Percentiles rank a stretch among this genome's conserved stretches.
Evolutionary conservation across 441 rosid genomes (phyloP).

Genomic region (Lepidium campestre): DNA sequence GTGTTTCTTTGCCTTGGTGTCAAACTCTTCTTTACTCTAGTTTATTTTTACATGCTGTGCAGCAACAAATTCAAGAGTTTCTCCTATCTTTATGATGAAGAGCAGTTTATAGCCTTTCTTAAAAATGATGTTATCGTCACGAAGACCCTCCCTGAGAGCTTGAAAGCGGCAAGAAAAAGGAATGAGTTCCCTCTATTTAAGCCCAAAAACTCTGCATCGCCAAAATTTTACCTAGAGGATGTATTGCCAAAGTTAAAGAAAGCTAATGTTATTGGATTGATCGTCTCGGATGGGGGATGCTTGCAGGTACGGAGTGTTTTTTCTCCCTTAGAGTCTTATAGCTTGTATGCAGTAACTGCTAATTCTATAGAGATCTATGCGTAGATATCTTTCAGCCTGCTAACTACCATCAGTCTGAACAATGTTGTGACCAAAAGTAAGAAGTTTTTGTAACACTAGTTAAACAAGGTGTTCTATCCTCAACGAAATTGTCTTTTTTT

Average conservation of each 20-base stretch:
- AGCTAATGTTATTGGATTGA: slow-evolving; percentile 66
- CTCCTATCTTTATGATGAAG: slow-evolving; percentile 89
- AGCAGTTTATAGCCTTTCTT: slow-evolving; percentile 88
- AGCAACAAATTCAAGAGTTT: slow-evolving; percentile 92
- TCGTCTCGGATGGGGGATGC: slow-evolving; percentile 83
- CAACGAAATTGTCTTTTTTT: slow-evolving; percentile 21
- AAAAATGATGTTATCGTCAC: slow-evolving; percentile 65
- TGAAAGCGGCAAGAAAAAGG: slow-evolving; percentile 79
- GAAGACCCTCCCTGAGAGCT: slow-evolving; percentile 70
- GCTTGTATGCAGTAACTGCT: background rate
- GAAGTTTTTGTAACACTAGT: background rate
- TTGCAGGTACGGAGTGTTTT: slow-evolving; percentile 56
- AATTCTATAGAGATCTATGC: slow-evolving; percentile 1
- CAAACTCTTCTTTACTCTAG: slow-evolving; percentile 19
- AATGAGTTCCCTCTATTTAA: slow-evolving; percentile 70
- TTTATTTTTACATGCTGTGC: slow-evolving; percentile 24
- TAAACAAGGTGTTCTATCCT: background rate
- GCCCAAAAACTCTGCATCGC: slow-evolving; percentile 75
- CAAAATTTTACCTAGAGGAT: slow-evolving; percentile 68
- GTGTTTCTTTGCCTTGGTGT: background rate
- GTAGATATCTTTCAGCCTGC: slow-evolving; percentile 8
- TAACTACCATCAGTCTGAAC: background rate
- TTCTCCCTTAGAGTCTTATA: background rate
- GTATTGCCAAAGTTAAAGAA: slow-evolving; percentile 74
- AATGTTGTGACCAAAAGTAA: background rate